phyloP scores from a whole-genome alignment of 1,284 basidiomycete genomes.

The Veloporphyrellus conicus region DNA sequence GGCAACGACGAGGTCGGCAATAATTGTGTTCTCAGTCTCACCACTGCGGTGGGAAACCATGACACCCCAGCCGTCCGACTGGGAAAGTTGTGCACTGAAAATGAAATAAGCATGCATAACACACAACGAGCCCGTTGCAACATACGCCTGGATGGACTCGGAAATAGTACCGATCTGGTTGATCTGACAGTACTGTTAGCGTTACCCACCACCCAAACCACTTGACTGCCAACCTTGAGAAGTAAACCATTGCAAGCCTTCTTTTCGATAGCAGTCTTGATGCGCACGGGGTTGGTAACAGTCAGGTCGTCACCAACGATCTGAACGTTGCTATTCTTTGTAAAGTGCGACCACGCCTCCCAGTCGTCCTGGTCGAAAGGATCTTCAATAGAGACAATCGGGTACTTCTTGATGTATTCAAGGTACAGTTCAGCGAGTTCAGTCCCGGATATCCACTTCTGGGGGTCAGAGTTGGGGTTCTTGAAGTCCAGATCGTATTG shows the following conservation, averaged over 20 bases:
- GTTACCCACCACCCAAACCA: neutral
- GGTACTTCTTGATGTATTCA: constrained; percentile 84
- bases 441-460: constrained; percentile 91
- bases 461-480: constrained; percentile 98
- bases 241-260: constrained; percentile 99
- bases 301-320: constrained; percentile 98
- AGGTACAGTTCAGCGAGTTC: constrained; percentile 95
- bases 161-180: constrained; percentile 99
- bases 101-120: constrained; percentile 3
- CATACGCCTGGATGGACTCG: constrained; percentile 93
- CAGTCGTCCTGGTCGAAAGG: constrained; percentile 99
- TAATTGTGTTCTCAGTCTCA: constrained; percentile 95
- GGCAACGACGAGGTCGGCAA: constrained; percentile 94
- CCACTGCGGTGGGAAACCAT: constrained; percentile 99
- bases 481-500: constrained; percentile 99
- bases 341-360: constrained; percentile 97
- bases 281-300: constrained; percentile 96
- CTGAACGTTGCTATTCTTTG: constrained; percentile 71
- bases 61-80: constrained; percentile 97
- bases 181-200: constrained; percentile 43
- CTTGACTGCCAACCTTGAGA: constrained; percentile 67
- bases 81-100: constrained; percentile 85
- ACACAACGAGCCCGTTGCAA: constrained; percentile 16
- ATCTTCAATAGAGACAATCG: constrained; percentile 97
- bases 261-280: constrained; percentile 99